Evolutionary conservation across 106 monocot genomes (phyloP).

Genomic region (Dendrobium catenatum): DNA sequence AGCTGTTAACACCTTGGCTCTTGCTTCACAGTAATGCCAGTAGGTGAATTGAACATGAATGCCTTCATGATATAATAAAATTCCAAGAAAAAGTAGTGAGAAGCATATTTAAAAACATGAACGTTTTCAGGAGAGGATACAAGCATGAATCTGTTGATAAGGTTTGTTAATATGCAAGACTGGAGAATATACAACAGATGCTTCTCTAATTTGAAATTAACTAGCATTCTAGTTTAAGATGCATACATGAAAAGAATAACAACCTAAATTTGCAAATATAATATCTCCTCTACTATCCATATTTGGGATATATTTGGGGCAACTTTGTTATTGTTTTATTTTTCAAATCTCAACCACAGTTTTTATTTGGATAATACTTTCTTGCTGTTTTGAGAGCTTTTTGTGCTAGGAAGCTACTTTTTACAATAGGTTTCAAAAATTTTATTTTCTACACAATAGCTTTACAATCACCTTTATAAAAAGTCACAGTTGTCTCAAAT

Average conservation of each 20-base stretch:
- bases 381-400: too few species aligned
- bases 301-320: too few species aligned
- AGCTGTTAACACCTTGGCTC: constrained; percentile 3
- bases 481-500: too few species aligned
- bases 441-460: too few species aligned
- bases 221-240: neutral
- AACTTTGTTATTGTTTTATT: too few species aligned
- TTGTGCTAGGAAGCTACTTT: too few species aligned
- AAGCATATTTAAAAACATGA: neutral
- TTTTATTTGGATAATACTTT: too few species aligned
- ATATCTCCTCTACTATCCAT: neutral
- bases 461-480: too few species aligned
- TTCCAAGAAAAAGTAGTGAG: neutral
- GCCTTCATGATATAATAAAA: neutral
- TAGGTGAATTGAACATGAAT: constrained; percentile 5
- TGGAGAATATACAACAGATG: neutral
- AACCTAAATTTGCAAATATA: neutral
- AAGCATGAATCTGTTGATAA: neutral
- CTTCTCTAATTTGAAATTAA: neutral
- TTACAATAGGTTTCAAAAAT: too few species aligned
- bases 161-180: neutral
- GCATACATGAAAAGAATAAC: neutral
- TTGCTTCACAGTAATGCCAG: constrained; percentile 8
- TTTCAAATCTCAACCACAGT: too few species aligned
- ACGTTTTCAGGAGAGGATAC: neutral